Conservation (phyloP, 108 stramenopile genomes). For the Nannochloropsis granulata region DNA sequence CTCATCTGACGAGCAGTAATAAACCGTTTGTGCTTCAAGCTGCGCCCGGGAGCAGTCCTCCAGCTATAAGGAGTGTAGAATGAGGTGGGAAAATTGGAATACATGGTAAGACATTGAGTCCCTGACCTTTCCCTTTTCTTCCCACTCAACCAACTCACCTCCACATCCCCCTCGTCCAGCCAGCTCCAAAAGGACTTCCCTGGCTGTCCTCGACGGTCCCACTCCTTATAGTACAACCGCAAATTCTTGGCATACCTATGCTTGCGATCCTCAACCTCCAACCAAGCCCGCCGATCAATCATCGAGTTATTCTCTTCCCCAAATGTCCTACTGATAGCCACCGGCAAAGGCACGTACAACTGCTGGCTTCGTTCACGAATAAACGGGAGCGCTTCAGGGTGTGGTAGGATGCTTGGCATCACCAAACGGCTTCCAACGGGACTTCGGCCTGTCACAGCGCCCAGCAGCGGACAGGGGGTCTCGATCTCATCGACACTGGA, state of each 20-base stretch:
- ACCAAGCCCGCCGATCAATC: slow-evolving; percentile 63
- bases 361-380: background rate
- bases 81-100: background rate
- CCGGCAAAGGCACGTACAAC: background rate
- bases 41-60: slow-evolving; percentile 50
- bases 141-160: background rate
- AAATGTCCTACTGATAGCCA: background rate
- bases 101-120: background rate
- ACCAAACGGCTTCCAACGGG: too few relatives aligned
- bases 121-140: background rate
- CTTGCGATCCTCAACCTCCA: slow-evolving; percentile 71
- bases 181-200: slow-evolving; percentile 67
- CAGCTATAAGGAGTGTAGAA: background rate
- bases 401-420: background rate
- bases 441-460: background rate
- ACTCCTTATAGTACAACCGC: slow-evolving; percentile 60
- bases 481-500: background rate
- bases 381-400: background rate
- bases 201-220: slow-evolving; percentile 28
- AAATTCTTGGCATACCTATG: slow-evolving; percentile 84
- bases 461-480: background rate
- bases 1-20: slow-evolving; percentile 46
- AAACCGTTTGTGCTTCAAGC: slow-evolving; percentile 61
- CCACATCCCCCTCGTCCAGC: slow-evolving; percentile 48
- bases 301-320: slow-evolving; percentile 56